Conservation (phyloP, 345 rosid species). For the Lepidium aucheri region DNA sequence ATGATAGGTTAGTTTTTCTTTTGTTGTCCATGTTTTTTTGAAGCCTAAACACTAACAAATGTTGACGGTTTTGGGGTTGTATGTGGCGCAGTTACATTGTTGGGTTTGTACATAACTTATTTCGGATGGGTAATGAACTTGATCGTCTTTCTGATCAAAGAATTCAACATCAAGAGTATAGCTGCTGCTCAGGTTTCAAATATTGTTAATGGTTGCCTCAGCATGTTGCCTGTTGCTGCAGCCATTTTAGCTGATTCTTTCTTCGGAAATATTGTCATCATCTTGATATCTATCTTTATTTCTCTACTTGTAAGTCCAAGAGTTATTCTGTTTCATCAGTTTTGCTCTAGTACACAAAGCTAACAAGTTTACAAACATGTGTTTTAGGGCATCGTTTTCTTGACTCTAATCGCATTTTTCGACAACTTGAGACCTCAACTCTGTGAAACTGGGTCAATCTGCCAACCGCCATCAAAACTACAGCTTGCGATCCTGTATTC, state of each 20-base stretch:
- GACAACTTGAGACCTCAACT: conserved; percentile 29
- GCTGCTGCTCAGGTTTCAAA: conserved; percentile 36
- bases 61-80: neutral
- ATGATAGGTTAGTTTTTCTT: conserved; percentile 26
- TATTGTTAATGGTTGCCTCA: conserved; percentile 19
- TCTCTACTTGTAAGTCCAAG: conserved; percentile 27
- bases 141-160: conserved; percentile 27
- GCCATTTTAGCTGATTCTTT: conserved; percentile 45
- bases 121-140: conserved; percentile 39
- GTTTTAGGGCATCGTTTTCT: conserved; percentile 33
- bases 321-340: neutral
- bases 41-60: neutral
- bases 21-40: neutral
- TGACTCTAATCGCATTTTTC: conserved; percentile 28
- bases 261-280: conserved; percentile 27
- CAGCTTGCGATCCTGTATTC: conserved; percentile 31
- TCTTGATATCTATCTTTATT: conserved; percentile 27
- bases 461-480: conserved; percentile 25
- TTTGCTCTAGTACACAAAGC: neutral
- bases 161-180: conserved; percentile 34
- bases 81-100: conserved; percentile 24
- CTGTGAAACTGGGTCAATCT: conserved; percentile 23
- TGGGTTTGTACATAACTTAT: conserved; percentile 28
- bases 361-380: neutral
- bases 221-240: conserved; percentile 29